Evolutionary conservation across 2,329 filamentous ascomycete genomes (phyloP).

Genomic region (Trichothecium sympodiale): DNA sequence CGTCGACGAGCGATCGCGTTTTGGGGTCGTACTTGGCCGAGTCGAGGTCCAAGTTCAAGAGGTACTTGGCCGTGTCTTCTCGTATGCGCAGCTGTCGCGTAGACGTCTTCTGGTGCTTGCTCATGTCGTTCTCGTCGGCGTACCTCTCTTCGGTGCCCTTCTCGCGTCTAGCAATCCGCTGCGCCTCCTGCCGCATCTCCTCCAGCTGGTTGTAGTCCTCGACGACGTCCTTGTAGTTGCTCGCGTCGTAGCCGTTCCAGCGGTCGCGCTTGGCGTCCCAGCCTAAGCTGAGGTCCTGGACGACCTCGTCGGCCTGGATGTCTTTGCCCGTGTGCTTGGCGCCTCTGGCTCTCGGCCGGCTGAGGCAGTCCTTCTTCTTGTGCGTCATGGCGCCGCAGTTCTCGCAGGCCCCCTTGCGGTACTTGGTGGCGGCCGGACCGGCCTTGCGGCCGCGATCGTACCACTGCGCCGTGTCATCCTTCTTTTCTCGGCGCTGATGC

Average conservation of each 20-base stretch:
- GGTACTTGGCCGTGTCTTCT: constrained; percentile 95
- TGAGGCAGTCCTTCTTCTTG: constrained; percentile 88
- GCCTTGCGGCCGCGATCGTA: constrained; percentile 81
- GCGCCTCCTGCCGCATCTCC: constrained; percentile 50
- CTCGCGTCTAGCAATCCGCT: constrained; percentile 35
- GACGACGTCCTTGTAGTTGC: constrained; percentile 77
- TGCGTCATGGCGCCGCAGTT: constrained; percentile 98
- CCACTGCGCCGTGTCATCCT: constrained; percentile 71
- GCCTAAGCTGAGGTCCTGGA: constrained; percentile 76
- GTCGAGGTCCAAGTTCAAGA: constrained; percentile 88
- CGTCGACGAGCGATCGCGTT: constrained; percentile 80
- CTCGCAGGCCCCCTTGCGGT: constrained; percentile 94
- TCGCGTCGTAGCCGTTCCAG: constrained; percentile 95
- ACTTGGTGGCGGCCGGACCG: constrained; percentile 87
- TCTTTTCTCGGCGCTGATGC: constrained; percentile 64
- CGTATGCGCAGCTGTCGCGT: constrained; percentile 84
- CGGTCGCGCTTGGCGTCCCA: constrained; percentile 97
- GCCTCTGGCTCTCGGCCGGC: constrained; percentile 75
- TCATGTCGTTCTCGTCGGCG: constrained; percentile 94
- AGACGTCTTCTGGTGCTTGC: constrained; percentile 79
- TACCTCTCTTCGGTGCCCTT: constrained; percentile 50
- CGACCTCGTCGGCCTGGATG: constrained; percentile 82
- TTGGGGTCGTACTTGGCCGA: constrained; percentile 98
- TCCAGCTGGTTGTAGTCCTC: constrained; percentile 84
- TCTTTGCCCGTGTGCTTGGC: constrained; percentile 88